Percentiles rank a stretch among this genome's conserved stretches.
Evolutionary conservation across 2,329 filamentous ascomycete genomes (phyloP).

Genomic region (Rhexocercosporidium sp.): DNA sequence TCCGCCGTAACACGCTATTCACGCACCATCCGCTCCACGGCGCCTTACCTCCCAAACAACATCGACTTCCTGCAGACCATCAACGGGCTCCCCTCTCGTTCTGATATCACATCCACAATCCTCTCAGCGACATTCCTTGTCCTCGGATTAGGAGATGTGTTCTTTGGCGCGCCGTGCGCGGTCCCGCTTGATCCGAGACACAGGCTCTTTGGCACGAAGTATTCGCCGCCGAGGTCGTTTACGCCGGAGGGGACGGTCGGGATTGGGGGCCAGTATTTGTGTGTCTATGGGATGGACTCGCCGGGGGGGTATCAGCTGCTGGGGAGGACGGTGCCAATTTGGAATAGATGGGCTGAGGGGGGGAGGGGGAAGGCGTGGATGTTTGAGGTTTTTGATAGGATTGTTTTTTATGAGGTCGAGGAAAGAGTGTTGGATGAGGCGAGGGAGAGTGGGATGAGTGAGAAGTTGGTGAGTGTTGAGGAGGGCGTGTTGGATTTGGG

Average conservation of each 20-base stretch:
- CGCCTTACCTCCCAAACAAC: constrained; percentile 13
- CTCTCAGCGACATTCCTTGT: constrained; percentile 15
- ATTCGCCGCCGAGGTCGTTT: constrained; percentile 5
- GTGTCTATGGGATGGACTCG: constrained; percentile 18
- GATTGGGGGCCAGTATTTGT: constrained; percentile 14
- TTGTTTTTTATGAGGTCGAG: constrained; percentile 1
- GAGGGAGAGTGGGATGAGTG: background rate
- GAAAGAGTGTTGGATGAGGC: constrained; percentile 4
- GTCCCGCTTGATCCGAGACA: constrained; percentile 12
- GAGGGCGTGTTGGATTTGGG: constrained; percentile 7
- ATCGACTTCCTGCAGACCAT: constrained; percentile 12
- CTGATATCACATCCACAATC: background rate
- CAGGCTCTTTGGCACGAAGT: constrained; percentile 17
- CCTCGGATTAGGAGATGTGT: constrained; percentile 13
- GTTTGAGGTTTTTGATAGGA: constrained; percentile 10
- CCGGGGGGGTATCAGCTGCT: constrained; percentile 14
- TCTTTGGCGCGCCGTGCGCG: constrained; percentile 18
- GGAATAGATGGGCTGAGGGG: constrained; percentile 1
- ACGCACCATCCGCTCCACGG: constrained; percentile 8
- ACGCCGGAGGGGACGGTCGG: constrained; percentile 15
- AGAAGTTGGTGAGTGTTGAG: constrained; percentile 1
- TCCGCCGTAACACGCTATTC: constrained; percentile 7
- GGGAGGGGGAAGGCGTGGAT: constrained; percentile 2
- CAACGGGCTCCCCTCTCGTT: background rate
- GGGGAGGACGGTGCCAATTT: constrained; percentile 15